Evolutionary conservation across 768 basidiomycete species (phyloP).

Genomic region (Tricholoma saponaceum): DNA sequence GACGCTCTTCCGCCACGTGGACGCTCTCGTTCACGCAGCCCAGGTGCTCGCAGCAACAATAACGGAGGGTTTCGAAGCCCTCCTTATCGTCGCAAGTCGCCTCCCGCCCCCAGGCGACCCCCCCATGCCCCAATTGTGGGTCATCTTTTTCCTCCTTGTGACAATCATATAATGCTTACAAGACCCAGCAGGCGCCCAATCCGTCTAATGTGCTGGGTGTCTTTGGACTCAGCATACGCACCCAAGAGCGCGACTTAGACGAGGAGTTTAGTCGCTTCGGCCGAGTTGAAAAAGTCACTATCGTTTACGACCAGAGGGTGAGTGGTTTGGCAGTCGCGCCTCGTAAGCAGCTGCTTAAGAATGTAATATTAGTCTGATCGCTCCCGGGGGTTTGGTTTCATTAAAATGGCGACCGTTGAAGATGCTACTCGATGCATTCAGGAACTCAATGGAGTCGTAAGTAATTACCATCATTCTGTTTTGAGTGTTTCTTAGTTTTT

Average conservation of each 20-base stretch:
- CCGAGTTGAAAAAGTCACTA: conserved; percentile 89
- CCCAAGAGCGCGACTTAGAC: conserved; percentile 89
- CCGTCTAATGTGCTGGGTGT: conserved; percentile 90
- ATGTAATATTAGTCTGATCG: conserved; percentile 68
- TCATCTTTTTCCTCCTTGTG: conserved; percentile 18
- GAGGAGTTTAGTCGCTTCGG: conserved; percentile 91
- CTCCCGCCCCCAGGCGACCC: conserved; percentile 59
- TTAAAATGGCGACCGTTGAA: conserved; percentile 86
- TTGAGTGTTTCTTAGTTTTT: background rate
- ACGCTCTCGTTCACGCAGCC: conserved; percentile 74
- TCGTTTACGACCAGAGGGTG: conserved; percentile 96
- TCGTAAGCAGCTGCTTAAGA: conserved; percentile 10
- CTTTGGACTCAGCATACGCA: conserved; percentile 97
- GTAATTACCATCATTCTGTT: conserved; percentile 25
- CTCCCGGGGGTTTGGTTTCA: conserved; percentile 97
- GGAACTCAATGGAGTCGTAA: conserved; percentile 87
- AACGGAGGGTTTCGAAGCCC: conserved; percentile 56
- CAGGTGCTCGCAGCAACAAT: conserved; percentile 44
- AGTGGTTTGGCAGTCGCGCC: conserved; percentile 27
- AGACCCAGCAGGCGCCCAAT: conserved; percentile 70
- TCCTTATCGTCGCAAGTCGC: conserved; percentile 56
- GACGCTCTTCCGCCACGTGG: conserved; percentile 56
- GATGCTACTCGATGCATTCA: conserved; percentile 87
- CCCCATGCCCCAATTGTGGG: conserved; percentile 73
- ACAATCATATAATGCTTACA: conserved; percentile 28